phyloP scores from a whole-genome alignment of 1,284 basidiomycete species.

The Mixia osmundae region DNA sequence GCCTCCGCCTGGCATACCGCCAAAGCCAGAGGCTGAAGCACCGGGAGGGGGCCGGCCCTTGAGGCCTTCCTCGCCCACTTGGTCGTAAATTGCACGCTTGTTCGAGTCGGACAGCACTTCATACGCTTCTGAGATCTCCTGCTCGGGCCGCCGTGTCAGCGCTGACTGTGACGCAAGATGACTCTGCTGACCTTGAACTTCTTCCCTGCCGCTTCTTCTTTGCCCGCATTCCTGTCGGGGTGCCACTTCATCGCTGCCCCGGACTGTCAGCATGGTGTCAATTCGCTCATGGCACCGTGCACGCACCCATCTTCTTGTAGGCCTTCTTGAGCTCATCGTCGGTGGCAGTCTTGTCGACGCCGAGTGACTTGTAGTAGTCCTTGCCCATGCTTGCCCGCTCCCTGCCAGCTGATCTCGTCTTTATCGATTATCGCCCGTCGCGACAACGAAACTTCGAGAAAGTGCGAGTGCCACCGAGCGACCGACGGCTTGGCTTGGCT shows the following conservation, averaged over 20 bases:
- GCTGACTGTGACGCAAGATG: too few relatives aligned
- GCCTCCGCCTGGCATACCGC: constrained; percentile 23
- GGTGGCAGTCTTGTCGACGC: constrained; percentile 42
- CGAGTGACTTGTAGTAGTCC: too few relatives aligned
- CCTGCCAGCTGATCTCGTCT: too few relatives aligned
- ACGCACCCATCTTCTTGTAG: constrained; percentile 13
- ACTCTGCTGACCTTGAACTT: too few relatives aligned
- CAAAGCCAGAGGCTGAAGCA: too few relatives aligned
- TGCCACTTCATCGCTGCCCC: constrained; percentile 57
- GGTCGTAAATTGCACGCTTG: constrained; percentile 81
- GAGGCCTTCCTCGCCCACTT: constrained; percentile 85
- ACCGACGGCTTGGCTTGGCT: too few relatives aligned
- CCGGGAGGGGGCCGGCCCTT: too few relatives aligned
- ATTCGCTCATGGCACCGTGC: not conserved
- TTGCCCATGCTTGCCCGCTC: too few relatives aligned
- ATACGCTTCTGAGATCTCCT: constrained; percentile 81
- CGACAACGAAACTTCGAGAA: too few relatives aligned
- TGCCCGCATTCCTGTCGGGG: constrained; percentile 62
- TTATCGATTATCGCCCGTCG: too few relatives aligned
- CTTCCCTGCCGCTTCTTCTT: constrained; percentile 52
- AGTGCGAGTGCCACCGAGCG: too few relatives aligned
- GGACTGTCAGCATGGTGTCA: constrained; percentile 13
- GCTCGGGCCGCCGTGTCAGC: too few relatives aligned
- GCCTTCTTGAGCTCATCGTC: constrained; percentile 58
- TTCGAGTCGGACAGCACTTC: constrained; percentile 42